A percentile compares a stretch with the other conserved stretches of the same genome.
Evolutionary conservation across 345 rosid species (phyloP).

Genomic region (Boechera stricta): DNA sequence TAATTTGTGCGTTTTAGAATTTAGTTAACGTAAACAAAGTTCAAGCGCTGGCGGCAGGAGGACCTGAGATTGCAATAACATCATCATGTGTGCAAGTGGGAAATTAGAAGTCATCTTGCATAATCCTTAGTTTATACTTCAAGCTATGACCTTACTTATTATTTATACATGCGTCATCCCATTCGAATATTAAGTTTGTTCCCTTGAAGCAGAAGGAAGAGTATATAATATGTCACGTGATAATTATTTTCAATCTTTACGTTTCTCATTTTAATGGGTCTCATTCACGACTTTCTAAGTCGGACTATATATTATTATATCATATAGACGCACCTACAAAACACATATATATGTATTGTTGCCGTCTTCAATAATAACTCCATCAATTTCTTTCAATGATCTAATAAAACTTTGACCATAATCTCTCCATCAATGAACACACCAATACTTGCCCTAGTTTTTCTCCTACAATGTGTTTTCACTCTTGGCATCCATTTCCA

Average conservation of each 20-base stretch:
- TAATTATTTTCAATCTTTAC: constrained; percentile 35
- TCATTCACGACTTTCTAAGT: constrained; percentile 7
- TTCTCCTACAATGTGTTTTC: constrained; percentile 45
- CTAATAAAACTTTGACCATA: constrained; percentile 15
- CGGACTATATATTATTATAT: background rate
- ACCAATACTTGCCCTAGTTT: constrained; percentile 40
- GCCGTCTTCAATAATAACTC: constrained; percentile 31
- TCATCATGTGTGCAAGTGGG: constrained; percentile 33
- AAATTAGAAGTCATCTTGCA: constrained; percentile 14
- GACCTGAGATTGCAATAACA: constrained; percentile 7
- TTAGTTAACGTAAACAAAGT: constrained; percentile 25
- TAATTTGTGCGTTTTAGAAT: constrained; percentile 2
- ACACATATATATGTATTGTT: constrained; percentile 27
- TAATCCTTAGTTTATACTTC: constrained; percentile 41
- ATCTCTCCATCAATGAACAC: constrained; percentile 46
- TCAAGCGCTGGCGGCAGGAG: constrained; percentile 3
- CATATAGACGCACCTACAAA: background rate
- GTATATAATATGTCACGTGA: constrained; percentile 19
- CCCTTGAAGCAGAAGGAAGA: constrained; percentile 23
- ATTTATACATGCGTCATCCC: background rate
- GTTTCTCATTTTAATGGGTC: constrained; percentile 28
- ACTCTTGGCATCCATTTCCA: constrained; percentile 49
- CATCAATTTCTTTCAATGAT: constrained; percentile 10
- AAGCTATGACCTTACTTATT: constrained; percentile 25
- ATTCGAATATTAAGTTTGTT: constrained; percentile 15